phyloP scores from a whole-genome alignment of 2,329 filamentous ascomycete species.

The Fusarium sublunatum region DNA sequence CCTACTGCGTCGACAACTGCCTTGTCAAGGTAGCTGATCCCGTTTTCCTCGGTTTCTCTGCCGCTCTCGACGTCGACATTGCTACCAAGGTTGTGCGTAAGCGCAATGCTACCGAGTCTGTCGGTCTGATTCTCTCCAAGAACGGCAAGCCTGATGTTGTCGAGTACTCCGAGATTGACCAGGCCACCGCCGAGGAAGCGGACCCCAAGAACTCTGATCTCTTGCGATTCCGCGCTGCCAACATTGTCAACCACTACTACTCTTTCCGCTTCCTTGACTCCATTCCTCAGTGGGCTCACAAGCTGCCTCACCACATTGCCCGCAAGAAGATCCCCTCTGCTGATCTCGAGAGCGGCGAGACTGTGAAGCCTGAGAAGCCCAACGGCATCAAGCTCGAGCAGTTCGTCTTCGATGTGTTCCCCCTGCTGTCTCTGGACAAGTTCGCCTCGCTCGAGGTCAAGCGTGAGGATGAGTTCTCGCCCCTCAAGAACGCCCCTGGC shows the following conservation, averaged over 20 bases:
- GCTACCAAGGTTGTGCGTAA: slow-evolving; percentile 99
- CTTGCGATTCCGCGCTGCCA: slow-evolving; percentile 95
- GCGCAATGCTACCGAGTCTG: slow-evolving; percentile 94
- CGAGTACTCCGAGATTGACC: slow-evolving; percentile 97
- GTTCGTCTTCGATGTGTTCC: slow-evolving; percentile 99
- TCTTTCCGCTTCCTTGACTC: slow-evolving; percentile 91
- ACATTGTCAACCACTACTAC: slow-evolving; percentile 99
- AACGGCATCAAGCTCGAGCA: slow-evolving; percentile 99
- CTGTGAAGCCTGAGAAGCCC: slow-evolving; percentile 90
- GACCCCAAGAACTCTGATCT: slow-evolving; percentile 83
- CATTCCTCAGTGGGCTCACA: slow-evolving; percentile 86
- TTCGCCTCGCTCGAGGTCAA: slow-evolving; percentile 97
- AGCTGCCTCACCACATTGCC: slow-evolving; percentile 93
- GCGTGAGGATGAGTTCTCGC: slow-evolving; percentile 97
- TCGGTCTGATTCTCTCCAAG: slow-evolving; percentile 93
- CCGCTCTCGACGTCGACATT: slow-evolving; percentile 89
- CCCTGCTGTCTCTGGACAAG: slow-evolving; percentile 83
- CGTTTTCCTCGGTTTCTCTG: slow-evolving; percentile 92
- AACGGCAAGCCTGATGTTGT: slow-evolving; percentile 97
- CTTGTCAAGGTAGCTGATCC: slow-evolving; percentile 99
- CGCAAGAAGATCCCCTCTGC: slow-evolving; percentile 97
- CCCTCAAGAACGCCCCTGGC: slow-evolving; percentile 88
- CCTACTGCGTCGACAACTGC: slow-evolving; percentile 99
- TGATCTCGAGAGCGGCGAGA: slow-evolving; percentile 79
- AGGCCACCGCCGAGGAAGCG: slow-evolving; percentile 86